Evolutionary conservation across 139 green algal genomes (phyloP).

Genomic region (Chlorella sp.): DNA sequence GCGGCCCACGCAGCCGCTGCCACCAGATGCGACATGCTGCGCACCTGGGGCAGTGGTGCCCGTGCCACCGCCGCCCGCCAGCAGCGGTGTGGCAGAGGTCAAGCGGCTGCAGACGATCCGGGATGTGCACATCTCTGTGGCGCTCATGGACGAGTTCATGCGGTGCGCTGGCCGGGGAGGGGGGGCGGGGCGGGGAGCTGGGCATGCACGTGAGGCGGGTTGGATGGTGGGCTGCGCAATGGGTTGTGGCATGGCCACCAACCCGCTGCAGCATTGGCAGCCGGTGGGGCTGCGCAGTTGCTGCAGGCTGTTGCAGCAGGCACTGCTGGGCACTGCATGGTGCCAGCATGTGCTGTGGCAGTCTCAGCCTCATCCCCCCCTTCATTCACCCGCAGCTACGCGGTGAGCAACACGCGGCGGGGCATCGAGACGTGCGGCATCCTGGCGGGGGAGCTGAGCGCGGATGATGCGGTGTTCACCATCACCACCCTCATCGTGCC

Average conservation of each 20-base stretch:
- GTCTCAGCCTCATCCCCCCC: background rate
- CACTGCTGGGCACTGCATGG: background rate
- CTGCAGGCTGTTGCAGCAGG: background rate
- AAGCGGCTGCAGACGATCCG: conserved; percentile 60
- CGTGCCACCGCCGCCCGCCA: background rate
- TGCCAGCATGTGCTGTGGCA: background rate
- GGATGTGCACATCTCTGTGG: conserved; percentile 84
- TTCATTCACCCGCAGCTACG: conserved; percentile 41
- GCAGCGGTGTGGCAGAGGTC: conserved; percentile 39
- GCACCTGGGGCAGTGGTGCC: background rate
- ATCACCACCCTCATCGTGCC: conserved; percentile 93
- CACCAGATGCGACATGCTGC: conserved; percentile 45
- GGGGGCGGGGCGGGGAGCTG: background rate
- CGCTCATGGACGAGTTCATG: conserved; percentile 92
- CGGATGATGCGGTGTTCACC: conserved; percentile 75
- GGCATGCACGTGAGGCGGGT: background rate
- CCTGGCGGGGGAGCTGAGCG: conserved; percentile 77
- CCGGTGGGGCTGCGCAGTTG: background rate
- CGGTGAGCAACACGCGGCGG: conserved; percentile 64
- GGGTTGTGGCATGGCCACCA: too few relatives aligned
- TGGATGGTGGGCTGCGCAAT: background rate
- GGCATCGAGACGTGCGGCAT: conserved; percentile 92
- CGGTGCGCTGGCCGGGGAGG: conserved; percentile 44
- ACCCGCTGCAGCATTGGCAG: background rate
- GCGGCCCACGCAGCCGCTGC: conserved; percentile 12